Conservation (phyloP, 768 basidiomycete species). For the Phylloporus arenicola region DNA sequence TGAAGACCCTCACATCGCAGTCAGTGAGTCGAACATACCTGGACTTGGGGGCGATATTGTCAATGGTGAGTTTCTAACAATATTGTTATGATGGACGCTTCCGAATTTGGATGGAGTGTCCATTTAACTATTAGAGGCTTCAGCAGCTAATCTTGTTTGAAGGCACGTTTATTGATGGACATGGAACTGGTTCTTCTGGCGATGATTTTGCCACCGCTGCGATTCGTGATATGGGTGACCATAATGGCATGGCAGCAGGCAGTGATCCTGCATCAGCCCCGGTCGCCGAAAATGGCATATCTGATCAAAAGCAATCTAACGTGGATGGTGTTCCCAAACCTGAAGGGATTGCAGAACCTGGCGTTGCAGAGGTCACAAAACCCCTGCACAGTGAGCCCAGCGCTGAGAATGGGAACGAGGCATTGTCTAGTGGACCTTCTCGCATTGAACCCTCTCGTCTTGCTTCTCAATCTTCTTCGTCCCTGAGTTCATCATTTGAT, state of each 20-base stretch:
- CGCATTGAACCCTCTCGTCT: slow-evolving; percentile 29
- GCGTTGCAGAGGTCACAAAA: slow-evolving; percentile 19
- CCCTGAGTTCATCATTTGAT: slow-evolving; percentile 31
- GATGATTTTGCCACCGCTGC: slow-evolving; percentile 11
- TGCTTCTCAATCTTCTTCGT: slow-evolving; percentile 29
- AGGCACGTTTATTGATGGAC: slow-evolving; percentile 39
- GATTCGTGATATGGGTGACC: slow-evolving; percentile 13
- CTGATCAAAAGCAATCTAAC: slow-evolving; percentile 18
- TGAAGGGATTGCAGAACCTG: slow-evolving; percentile 17
- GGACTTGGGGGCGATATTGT: slow-evolving; percentile 30
- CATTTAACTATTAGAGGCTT: slow-evolving; percentile 37
- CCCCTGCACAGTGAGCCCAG: slow-evolving; percentile 10
- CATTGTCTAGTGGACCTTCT: slow-evolving; percentile 14
- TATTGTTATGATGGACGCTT: slow-evolving; percentile 40
- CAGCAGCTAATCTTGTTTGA: slow-evolving; percentile 52
- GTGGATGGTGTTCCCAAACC: slow-evolving; percentile 15
- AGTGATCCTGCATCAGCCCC: slow-evolving; percentile 24
- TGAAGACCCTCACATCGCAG: slow-evolving; percentile 35
- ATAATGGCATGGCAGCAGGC: slow-evolving; percentile 15
- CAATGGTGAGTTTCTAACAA: slow-evolving; percentile 51
- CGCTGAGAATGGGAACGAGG: slow-evolving; percentile 19
- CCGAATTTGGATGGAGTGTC: slow-evolving; percentile 38
- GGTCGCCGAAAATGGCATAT: slow-evolving; percentile 10
- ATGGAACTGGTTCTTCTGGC: slow-evolving; percentile 31
- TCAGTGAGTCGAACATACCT: slow-evolving; percentile 29